Conservation (phyloP, 2,329 filamentous ascomycete species). For the Diaporthe sp. region DNA sequence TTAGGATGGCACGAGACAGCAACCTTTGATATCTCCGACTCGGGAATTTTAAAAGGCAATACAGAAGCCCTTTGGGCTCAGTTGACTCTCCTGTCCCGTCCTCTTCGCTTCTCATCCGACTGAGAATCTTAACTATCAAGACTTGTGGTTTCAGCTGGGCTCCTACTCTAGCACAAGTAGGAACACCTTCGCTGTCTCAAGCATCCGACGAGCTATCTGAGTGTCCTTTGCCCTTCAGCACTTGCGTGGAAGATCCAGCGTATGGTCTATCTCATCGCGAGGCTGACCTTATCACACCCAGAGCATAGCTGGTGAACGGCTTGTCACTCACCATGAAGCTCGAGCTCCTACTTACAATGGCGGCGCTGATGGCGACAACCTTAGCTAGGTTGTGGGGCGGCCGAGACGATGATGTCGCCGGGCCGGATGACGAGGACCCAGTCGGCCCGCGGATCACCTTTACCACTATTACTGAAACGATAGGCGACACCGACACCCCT, state of each 20-base stretch:
- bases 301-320: background rate
- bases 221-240: background rate
- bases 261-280: background rate
- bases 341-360: background rate
- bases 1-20: background rate
- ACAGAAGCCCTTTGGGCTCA: background rate
- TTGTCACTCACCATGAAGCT: background rate
- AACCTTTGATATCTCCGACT: background rate
- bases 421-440: background rate
- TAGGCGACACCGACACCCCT: background rate
- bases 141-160: background rate
- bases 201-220: background rate
- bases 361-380: background rate
- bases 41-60: background rate
- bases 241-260: background rate
- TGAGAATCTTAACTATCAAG: background rate
- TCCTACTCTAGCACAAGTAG: background rate
- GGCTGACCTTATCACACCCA: background rate
- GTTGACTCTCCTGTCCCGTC: background rate
- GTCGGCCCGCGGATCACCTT: background rate
- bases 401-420: background rate
- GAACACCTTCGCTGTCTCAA: background rate
- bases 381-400: background rate
- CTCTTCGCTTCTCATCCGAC: background rate
- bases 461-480: background rate